A percentile compares a stretch with the other conserved stretches of the same genome.
phyloP scores from a whole-genome alignment of 2,329 filamentous ascomycete species.

The Beauveria asiatica region DNA sequence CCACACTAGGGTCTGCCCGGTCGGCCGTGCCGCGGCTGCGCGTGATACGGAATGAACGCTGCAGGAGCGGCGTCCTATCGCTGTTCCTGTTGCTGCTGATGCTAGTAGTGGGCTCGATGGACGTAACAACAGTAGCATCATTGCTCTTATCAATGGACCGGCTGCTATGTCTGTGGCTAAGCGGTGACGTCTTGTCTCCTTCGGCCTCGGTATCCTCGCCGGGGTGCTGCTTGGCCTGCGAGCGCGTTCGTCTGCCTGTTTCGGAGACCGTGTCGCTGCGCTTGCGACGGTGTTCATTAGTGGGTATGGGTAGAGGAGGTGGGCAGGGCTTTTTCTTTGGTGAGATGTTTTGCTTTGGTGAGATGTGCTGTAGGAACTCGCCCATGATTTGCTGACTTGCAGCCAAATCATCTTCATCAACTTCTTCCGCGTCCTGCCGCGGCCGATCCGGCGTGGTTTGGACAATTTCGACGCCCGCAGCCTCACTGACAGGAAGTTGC shows the following conservation, averaged over 20 bases:
- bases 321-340: constrained; percentile 10
- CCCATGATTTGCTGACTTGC: constrained; percentile 23
- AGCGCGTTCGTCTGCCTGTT: constrained; percentile 5
- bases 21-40: constrained; percentile 19
- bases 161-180: constrained; percentile 3
- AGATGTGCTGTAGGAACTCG: constrained; percentile 20
- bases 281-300: constrained; percentile 2
- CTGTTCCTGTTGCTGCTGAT: neutral
- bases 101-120: neutral
- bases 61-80: constrained; percentile 5
- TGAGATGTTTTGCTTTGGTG: constrained; percentile 16
- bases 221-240: neutral
- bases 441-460: neutral
- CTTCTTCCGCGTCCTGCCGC: neutral
- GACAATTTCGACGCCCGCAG: constrained; percentile 16
- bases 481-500: constrained; percentile 14
- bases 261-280: constrained; percentile 6
- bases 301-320: neutral
- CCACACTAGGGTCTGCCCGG: constrained; percentile 20
- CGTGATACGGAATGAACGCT: constrained; percentile 18
- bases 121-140: neutral
- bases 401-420: constrained; percentile 9
- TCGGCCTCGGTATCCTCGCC: constrained; percentile 26
- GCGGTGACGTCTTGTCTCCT: neutral
- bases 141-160: neutral